Percentiles rank a stretch among this genome's conserved stretches.
Evolutionary conservation across 2,329 filamentous ascomycete species (phyloP).

Genomic region (Volutella citrinella): DNA sequence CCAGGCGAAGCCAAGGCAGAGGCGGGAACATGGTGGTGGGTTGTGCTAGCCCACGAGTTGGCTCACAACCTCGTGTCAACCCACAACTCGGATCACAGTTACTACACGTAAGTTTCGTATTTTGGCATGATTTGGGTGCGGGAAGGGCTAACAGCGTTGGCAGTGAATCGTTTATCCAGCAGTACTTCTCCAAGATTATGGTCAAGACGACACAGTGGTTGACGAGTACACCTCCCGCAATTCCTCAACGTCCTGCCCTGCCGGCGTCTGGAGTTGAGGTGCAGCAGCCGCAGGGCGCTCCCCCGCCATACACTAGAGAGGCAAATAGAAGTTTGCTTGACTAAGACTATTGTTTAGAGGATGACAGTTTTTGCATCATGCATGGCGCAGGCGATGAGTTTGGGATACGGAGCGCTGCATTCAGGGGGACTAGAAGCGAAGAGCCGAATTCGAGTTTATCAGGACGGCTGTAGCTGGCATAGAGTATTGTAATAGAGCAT

Average conservation of each 20-base stretch:
- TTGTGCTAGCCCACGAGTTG: constrained; percentile 92
- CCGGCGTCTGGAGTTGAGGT: background rate
- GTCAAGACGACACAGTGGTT: constrained; percentile 44
- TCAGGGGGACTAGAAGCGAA: no score
- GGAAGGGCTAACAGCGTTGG: no score
- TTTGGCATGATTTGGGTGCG: no score
- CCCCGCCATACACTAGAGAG: constrained; percentile 21
- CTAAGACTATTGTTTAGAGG: no score
- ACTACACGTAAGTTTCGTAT: constrained; percentile 72
- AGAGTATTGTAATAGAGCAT: no score
- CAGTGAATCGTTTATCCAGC: constrained; percentile 72
- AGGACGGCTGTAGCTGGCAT: no score
- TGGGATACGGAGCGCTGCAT: constrained; percentile 2
- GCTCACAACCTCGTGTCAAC: constrained; percentile 85
- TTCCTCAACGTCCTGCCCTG: background rate
- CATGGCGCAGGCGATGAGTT: constrained; percentile 5
- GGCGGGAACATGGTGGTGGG: constrained; percentile 85
- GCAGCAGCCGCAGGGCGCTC: constrained; percentile 10
- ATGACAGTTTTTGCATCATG: constrained; percentile 4
- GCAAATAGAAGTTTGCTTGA: constrained; percentile 20
- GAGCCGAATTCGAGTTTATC: no score
- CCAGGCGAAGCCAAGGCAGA: constrained; percentile 55
- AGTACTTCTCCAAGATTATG: constrained; percentile 73
- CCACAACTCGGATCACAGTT: constrained; percentile 78
- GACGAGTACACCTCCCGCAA: constrained; percentile 6